Evolutionary conservation across 805 yeast species (phyloP), one percentile per base, ranked within the genome.

Genomic region (Cyberlindnera xishuangbannaensis): DNA sequence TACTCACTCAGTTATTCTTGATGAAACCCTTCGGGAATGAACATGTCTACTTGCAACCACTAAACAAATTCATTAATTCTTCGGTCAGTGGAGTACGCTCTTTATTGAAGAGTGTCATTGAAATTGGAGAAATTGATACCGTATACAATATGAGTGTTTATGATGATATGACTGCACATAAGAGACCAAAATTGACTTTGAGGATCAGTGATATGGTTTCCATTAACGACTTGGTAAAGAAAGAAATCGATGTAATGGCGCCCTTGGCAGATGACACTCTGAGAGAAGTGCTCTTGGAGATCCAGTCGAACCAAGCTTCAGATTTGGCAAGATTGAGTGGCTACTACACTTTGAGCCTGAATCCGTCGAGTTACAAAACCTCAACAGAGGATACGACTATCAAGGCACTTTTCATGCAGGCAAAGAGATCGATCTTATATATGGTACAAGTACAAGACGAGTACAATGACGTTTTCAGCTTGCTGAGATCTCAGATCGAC

Each of bases 401-500:
- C 24, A 71, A 71, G 33, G 62, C 81, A 6, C 58, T 84, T 19
- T 63, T 80, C 48, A 70, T 85, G 33, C 87, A 85, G 50, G 86
- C 83, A 1, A 90, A 90, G 55, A 65, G 95, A 41, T 81, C 87
- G 45, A 61, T 88, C n/a, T 60, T 82, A 12, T 86, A 86, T 51
- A 76, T 90, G 49, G 75, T 88, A 41, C 77, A 87, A 44, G 83
- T 92, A 6, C 97, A 92, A 62, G 68, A 63, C 29, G 72, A 73
- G 11, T 78, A 78, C 17, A 64, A 71, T 2, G 78, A 76, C 42
- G 65, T 90, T 28, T 69, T 80, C 34, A 90, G 83, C 31, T 59
- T 85, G 34, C 56, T 86, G 31, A 67, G 83, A 8, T 71, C 78
- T 4, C 82, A 81, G 4, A 84, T 83, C 19, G 64, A 67, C 23